Evolutionary conservation across 2,329 filamentous ascomycete genomes (phyloP).

Genomic region (Penicillium sclerotiorum): DNA sequence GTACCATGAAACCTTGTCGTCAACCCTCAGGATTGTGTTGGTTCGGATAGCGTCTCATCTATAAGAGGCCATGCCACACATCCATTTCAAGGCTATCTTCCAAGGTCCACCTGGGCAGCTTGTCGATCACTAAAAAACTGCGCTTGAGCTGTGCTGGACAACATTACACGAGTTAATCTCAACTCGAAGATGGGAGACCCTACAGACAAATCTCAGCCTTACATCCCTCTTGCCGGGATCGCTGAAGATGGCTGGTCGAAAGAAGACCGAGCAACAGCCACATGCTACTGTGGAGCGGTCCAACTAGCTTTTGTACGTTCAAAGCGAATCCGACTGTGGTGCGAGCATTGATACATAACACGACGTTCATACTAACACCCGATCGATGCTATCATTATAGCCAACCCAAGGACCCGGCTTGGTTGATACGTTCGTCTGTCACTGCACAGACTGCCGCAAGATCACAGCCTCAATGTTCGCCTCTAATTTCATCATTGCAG

Average conservation of each 20-base stretch:
- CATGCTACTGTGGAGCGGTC: conserved; percentile 18
- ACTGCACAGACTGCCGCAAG: conserved; percentile 65
- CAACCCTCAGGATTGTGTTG: no score
- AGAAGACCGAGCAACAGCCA: conserved; percentile 14
- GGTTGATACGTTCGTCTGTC: conserved; percentile 58
- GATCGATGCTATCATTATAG: neutral
- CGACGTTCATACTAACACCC: neutral
- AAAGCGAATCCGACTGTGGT: neutral
- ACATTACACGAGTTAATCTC: neutral
- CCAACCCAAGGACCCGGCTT: conserved; percentile 31
- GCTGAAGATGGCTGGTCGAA: conserved; percentile 17
- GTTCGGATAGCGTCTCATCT: no score
- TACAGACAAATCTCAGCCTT: conserved; percentile 8
- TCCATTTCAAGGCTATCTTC: no score
- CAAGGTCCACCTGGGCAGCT: no score
- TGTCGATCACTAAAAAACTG: no score
- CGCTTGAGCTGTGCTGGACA: no score
- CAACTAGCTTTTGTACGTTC: conserved; percentile 15
- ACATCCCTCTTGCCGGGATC: conserved; percentile 13
- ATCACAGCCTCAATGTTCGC: conserved; percentile 66
- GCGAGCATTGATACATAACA: neutral
- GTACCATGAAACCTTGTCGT: no score
- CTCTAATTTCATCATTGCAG: conserved; percentile 57
- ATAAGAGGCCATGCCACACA: no score
- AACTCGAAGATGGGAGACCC: neutral